Conservation (phyloP, 345 rosid genomes). For the Sonneratia caseolaris region DNA sequence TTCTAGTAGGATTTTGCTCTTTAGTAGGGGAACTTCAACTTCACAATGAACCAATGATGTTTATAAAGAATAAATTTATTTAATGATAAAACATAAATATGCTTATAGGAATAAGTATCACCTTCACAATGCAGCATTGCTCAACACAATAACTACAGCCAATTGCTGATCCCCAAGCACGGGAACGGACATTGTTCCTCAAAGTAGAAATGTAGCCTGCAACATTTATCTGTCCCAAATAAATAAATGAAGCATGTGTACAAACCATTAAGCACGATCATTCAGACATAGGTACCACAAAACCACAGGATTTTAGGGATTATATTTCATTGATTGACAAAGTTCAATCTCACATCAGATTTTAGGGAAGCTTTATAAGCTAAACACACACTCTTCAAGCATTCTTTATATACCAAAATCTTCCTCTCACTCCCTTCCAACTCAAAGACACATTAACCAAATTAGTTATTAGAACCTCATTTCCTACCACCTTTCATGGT, state of each 20-base stretch:
- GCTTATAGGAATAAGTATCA: slow-evolving; percentile 16
- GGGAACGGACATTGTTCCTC: slow-evolving; percentile 96
- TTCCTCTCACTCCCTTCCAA: background rate
- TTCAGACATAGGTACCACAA: too few relatives aligned
- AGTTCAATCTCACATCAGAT: too few relatives aligned
- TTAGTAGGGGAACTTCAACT: too few relatives aligned
- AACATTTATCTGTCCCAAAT: slow-evolving; percentile 1
- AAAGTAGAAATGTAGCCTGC: slow-evolving; percentile 85
- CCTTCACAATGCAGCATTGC: slow-evolving; percentile 97
- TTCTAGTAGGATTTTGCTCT: too few relatives aligned
- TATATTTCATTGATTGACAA: too few relatives aligned
- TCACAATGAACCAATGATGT: too few relatives aligned
- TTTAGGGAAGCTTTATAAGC: background rate
- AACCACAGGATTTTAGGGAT: too few relatives aligned
- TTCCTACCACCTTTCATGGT: background rate
- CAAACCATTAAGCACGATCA: background rate
- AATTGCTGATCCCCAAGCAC: slow-evolving; percentile 99
- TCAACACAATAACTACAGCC: slow-evolving; percentile 94
- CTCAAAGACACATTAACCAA: background rate
- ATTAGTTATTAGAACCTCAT: background rate
- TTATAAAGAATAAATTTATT: too few relatives aligned
- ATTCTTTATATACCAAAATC: background rate
- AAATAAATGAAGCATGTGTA: background rate
- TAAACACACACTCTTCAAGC: background rate
- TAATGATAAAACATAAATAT: background rate